A percentile compares a stretch with the other conserved stretches of the same genome.
Evolutionary conservation across 2,329 filamentous ascomycete species (phyloP).

Genomic region (Paracoccidioides brasiliensis): DNA sequence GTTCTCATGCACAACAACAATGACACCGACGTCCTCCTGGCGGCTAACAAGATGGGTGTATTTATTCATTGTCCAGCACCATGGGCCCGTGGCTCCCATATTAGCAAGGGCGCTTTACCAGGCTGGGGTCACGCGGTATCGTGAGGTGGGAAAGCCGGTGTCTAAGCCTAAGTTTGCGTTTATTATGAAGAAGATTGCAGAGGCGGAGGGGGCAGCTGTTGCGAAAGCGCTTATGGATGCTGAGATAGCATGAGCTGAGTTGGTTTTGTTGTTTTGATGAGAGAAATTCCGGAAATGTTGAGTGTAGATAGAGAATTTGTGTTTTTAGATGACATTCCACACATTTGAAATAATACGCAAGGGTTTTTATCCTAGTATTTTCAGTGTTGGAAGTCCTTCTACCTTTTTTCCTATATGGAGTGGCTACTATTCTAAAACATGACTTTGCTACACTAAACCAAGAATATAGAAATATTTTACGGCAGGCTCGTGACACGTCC

Average conservation of each 20-base stretch:
- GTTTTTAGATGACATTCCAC: too few species aligned
- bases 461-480: background rate
- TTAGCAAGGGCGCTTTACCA: constrained; percentile 39
- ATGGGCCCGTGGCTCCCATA: constrained; percentile 30
- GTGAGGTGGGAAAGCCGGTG: constrained; percentile 25
- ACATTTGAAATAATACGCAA: background rate
- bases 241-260: background rate
- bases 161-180: constrained; percentile 27
- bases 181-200: constrained; percentile 31
- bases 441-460: too few species aligned
- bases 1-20: constrained; percentile 26
- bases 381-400: background rate
- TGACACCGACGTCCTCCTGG: constrained; percentile 31
- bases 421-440: too few species aligned
- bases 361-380: background rate
- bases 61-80: constrained; percentile 29
- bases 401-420: too few species aligned
- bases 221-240: constrained; percentile 18
- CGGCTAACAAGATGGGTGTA: constrained; percentile 37
- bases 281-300: background rate
- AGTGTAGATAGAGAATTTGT: background rate
- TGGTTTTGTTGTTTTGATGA: background rate
- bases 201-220: constrained; percentile 32
- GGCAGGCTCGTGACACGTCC: too few species aligned
- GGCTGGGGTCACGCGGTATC: constrained; percentile 35